Conservation (phyloP, 1,284 basidiomycete species). For the Ustilago shanxiensis region DNA sequence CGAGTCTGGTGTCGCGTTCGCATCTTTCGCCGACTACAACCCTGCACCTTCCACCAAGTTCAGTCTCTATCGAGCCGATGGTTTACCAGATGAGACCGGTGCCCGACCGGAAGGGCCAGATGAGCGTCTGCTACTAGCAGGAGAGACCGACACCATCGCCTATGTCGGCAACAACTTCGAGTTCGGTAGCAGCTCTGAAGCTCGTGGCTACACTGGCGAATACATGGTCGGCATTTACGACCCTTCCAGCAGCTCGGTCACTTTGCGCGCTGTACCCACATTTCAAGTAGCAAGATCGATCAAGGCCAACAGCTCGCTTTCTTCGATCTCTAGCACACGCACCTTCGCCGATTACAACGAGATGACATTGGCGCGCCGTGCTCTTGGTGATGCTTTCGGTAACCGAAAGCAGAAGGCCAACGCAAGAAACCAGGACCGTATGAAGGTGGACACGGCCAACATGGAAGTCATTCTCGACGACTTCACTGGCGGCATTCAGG, state of each 20-base stretch:
- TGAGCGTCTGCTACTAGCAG: constrained; percentile 58
- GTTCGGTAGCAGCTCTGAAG: constrained; percentile 51
- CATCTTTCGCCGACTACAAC: constrained; percentile 51
- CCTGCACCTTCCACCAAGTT: constrained; percentile 48
- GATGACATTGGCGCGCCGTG: constrained; percentile 57
- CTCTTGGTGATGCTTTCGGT: constrained; percentile 67
- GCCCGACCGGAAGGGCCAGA: constrained; percentile 25
- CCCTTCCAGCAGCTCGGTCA: constrained; percentile 57
- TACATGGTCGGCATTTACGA: constrained; percentile 68
- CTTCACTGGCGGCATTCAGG: constrained; percentile 61
- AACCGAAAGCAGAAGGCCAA: constrained; percentile 68
- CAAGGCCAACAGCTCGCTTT: constrained; percentile 57
- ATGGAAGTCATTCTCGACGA: constrained; percentile 65
- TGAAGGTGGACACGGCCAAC: constrained; percentile 68
- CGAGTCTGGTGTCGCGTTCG: constrained; percentile 38
- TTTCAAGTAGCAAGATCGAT: constrained; percentile 63
- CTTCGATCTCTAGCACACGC: constrained; percentile 49
- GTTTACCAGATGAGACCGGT: constrained; percentile 43
- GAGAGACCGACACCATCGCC: constrained; percentile 60
- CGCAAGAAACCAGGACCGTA: constrained; percentile 64
- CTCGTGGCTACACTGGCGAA: constrained; percentile 63
- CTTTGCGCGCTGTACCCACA: constrained; percentile 61
- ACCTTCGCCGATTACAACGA: constrained; percentile 52
- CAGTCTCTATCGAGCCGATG: constrained; percentile 51
- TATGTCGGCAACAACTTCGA: constrained; percentile 63